Evolutionary conservation across 768 basidiomycete genomes (phyloP).

Genomic region (Pseudohyphozyma bogoriensis): DNA sequence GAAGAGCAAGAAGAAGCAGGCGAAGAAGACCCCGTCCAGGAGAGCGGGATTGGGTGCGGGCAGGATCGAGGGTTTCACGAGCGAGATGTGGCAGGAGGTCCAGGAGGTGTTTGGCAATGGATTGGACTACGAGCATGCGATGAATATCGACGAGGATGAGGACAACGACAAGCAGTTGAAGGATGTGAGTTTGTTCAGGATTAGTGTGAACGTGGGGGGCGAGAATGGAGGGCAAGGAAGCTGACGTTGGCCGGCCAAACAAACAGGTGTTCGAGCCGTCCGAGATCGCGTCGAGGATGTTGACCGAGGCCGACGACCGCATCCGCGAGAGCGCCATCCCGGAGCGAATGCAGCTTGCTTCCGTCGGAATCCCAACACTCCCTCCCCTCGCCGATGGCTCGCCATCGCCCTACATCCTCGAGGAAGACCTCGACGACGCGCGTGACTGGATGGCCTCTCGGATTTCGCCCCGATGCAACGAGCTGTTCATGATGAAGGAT

Average conservation of each 20-base stretch:
- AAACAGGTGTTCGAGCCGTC: slow-evolving; percentile 90
- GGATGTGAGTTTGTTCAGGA: slow-evolving; percentile 54
- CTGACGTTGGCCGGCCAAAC: slow-evolving; percentile 11
- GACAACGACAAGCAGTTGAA: slow-evolving; percentile 64
- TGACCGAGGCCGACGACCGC: slow-evolving; percentile 87
- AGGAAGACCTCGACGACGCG: slow-evolving; percentile 65
- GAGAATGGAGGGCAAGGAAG: neutral
- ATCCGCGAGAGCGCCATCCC: slow-evolving; percentile 85
- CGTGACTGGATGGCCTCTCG: slow-evolving; percentile 65
- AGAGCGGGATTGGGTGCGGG: slow-evolving; percentile 13
- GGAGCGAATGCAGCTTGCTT: slow-evolving; percentile 63
- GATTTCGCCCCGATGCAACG: slow-evolving; percentile 58
- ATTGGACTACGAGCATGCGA: slow-evolving; percentile 88
- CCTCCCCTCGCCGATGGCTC: slow-evolving; percentile 35
- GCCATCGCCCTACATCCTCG: slow-evolving; percentile 48
- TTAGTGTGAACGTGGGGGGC: no score
- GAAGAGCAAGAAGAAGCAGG: slow-evolving; percentile 45
- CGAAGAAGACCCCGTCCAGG: slow-evolving; percentile 50
- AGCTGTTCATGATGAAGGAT: slow-evolving; percentile 52
- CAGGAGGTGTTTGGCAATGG: slow-evolving; percentile 95
- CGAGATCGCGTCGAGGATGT: slow-evolving; percentile 75
- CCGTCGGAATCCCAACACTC: slow-evolving; percentile 63
- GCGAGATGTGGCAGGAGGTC: slow-evolving; percentile 77
- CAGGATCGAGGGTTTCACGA: slow-evolving; percentile 18
- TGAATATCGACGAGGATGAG: slow-evolving; percentile 63